Conservation (phyloP, 208 protist species). For the Leishmania gerbilli region DNA sequence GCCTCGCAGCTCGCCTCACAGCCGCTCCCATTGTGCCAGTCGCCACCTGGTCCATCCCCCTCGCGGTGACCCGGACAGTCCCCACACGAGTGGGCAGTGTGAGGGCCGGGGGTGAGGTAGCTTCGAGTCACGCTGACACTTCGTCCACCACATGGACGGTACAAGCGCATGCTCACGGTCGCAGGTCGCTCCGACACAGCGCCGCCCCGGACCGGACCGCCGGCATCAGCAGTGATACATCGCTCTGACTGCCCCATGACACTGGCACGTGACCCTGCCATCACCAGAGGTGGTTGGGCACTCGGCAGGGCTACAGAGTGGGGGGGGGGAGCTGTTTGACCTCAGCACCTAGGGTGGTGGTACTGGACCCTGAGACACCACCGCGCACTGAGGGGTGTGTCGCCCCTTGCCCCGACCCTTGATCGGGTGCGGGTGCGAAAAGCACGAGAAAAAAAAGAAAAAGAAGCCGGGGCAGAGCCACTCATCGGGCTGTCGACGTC, state of each 20-base stretch:
- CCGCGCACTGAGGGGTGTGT: too few relatives aligned
- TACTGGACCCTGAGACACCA: too few relatives aligned
- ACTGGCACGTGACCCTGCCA: background rate
- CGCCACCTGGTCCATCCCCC: background rate
- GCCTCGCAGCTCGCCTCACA: background rate
- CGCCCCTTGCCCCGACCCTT: too few relatives aligned
- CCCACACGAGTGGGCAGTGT: background rate
- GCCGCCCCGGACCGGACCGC: background rate
- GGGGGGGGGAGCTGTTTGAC: too few relatives aligned
- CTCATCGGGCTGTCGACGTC: background rate
- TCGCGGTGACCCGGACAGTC: background rate
- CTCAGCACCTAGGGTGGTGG: too few relatives aligned
- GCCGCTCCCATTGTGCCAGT: background rate
- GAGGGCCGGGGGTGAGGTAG: background rate
- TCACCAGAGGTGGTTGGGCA: background rate
- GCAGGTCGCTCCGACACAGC: background rate
- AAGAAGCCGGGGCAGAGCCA: background rate
- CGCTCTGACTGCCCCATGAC: background rate
- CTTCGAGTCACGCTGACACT: background rate
- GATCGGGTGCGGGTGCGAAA: background rate
- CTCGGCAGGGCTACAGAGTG: background rate
- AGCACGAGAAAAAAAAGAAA: background rate
- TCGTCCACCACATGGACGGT: background rate
- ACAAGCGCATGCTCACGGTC: background rate
- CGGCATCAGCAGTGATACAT: background rate